Base-by-base conservation (phyloP, 176 grass and related monocot genomes). In the Tillandsia leiboldiana region DNA sequence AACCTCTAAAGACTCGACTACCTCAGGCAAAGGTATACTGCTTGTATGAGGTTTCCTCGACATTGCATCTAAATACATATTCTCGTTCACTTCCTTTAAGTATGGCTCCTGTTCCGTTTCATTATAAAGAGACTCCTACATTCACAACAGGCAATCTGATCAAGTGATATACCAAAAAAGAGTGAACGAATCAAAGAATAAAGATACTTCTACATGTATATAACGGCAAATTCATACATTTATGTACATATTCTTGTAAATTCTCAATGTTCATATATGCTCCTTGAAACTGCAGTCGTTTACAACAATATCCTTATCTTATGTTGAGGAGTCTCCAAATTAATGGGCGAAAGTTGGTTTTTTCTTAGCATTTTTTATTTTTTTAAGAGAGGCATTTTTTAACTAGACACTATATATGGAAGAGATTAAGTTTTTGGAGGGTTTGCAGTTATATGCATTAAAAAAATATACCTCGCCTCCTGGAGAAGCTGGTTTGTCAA, bases 401-500 rank as follows among this genome's bases (percentile, higher is more conserved):
- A 42, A 42, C 33, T 8, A 42, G 3, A 42, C 33, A 6, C 33
- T 42, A 8, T 42, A 42, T 42, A 5, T 42, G 33, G 33, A 42
- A 42, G 33, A 42, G 3, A 42, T 42, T 42, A 42, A 42, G 33
- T 42, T 42, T 42, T 42, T 42, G 33, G 33, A 42, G 33, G 33
- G 33, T 42, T 42, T 42, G 33, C 33, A 42, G 33, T 42, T 42
- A 42, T 63, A 63, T 15, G 26, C 15, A 12, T n/a, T 28, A n/a
- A 47, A 67, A 71, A 29, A 18, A 51, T 29, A 12, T 70, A 71
- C 77, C 77, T 71, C 68, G 48, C 47, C 27, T 15, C 65, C 69
- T 65, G 17, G 42, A 1, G 48, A 48, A 71, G 49, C 24, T 56
- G 49, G 49, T 51, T 26, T 54, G 49, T 69, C 53, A 17, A 49